Percentiles rank a stretch among this genome's conserved stretches.
Conservation (phyloP, 1,284 basidiomycete species). For the Malassezia pachydermatis region DNA sequence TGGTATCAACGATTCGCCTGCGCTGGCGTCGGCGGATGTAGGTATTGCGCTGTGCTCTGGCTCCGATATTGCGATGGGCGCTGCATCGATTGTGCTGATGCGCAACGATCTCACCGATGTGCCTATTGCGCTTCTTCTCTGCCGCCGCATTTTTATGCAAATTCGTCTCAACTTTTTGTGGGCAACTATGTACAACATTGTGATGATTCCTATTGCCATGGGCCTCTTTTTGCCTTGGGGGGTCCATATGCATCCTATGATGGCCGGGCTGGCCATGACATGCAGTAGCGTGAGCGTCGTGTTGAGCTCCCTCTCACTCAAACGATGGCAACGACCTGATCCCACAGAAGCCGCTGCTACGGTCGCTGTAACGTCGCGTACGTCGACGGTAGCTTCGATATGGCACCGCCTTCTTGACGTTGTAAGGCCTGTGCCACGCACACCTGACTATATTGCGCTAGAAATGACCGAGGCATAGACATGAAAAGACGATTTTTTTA, state of each 20-base stretch:
- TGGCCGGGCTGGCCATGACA: slow-evolving; percentile 95
- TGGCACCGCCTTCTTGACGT: too few relatives aligned
- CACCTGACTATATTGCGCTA: slow-evolving; percentile 5
- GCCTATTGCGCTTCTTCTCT: slow-evolving; percentile 84
- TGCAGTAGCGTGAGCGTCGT: slow-evolving; percentile 94
- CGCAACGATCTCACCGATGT: slow-evolving; percentile 90
- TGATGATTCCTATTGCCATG: slow-evolving; percentile 98
- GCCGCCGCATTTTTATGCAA: slow-evolving; percentile 74
- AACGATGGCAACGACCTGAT: slow-evolving; percentile 49
- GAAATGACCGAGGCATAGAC: too few relatives aligned
- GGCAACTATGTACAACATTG: slow-evolving; percentile 63
- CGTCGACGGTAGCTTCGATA: too few relatives aligned
- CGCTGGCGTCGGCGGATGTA: slow-evolving; percentile 83
- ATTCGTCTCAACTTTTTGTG: slow-evolving; percentile 58
- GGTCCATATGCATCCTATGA: slow-evolving; percentile 90
- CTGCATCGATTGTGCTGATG: slow-evolving; percentile 95
- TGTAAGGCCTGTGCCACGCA: too few relatives aligned
- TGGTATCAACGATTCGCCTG: slow-evolving; percentile 97
- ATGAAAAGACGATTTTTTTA: too few relatives aligned
- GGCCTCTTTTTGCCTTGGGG: slow-evolving; percentile 86
- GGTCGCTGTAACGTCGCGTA: too few relatives aligned
- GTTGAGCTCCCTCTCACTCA: slow-evolving; percentile 71
- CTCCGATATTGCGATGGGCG: slow-evolving; percentile 92
- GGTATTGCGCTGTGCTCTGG: slow-evolving; percentile 93
- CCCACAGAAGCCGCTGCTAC: not conserved